Evolutionary conservation across 768 basidiomycete genomes (phyloP).

Genomic region (Solioccasus polychromus): DNA sequence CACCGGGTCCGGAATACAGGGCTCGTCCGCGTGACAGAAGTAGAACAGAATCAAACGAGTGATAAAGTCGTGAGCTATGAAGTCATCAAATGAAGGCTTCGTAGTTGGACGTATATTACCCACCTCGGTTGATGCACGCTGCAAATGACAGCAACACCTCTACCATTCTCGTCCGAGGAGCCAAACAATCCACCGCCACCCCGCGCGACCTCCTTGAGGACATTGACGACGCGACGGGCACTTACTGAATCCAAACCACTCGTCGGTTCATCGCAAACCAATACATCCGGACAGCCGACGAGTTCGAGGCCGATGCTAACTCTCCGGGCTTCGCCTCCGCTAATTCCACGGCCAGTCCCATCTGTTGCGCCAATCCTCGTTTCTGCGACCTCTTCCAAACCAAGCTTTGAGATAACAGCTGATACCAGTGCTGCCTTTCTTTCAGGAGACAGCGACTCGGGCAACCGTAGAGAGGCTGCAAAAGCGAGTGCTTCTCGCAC

Average conservation of each 20-base stretch:
- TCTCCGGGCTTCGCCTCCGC: slow-evolving; percentile 87
- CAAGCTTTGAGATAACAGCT: slow-evolving; percentile 72
- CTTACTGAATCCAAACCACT: slow-evolving; percentile 85
- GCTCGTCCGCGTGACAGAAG: slow-evolving; percentile 75
- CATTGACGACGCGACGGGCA: slow-evolving; percentile 73
- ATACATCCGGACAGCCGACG: slow-evolving; percentile 77
- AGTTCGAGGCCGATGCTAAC: slow-evolving; percentile 91
- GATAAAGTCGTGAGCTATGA: slow-evolving; percentile 74
- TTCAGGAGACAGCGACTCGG: slow-evolving; percentile 61
- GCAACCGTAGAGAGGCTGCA: slow-evolving; percentile 80
- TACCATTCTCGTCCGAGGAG: slow-evolving; percentile 32
- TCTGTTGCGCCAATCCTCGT: slow-evolving; percentile 65
- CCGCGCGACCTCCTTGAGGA: slow-evolving; percentile 73
- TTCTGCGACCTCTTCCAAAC: slow-evolving; percentile 66
- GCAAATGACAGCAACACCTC: slow-evolving; percentile 79
- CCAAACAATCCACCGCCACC: slow-evolving; percentile 27
- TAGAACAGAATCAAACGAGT: slow-evolving; percentile 78
- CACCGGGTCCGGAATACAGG: slow-evolving; percentile 77
- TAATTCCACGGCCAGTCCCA: slow-evolving; percentile 76
- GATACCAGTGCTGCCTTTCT: slow-evolving; percentile 68
- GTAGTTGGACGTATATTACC: slow-evolving; percentile 12
- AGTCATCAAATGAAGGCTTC: neutral
- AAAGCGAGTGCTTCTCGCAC: slow-evolving; percentile 82
- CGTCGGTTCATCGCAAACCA: slow-evolving; percentile 88
- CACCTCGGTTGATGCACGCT: slow-evolving; percentile 87